Evolutionary conservation across 805 yeast genomes (phyloP), one percentile per base, ranked within the genome.

Genomic region (Spathaspora sp.): DNA sequence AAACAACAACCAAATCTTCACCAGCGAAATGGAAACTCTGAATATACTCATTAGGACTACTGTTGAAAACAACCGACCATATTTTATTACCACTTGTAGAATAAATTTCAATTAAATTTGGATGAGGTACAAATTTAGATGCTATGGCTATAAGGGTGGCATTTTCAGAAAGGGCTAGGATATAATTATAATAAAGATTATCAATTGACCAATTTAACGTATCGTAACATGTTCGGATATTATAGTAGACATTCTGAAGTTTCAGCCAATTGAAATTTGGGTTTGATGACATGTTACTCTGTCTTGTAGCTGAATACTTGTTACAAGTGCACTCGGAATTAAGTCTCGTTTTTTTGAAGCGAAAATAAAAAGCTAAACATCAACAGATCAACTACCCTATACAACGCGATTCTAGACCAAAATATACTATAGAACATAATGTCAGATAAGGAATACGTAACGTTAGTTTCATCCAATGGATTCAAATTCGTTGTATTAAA

Each of bases 191-290:
- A 49, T 63, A 57, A 11, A 72, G 57, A 48, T 70, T 69, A 16
- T 72, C 70, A 16, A 71, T 61, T 16, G 75, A 66, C 87, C 87
- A 83, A 49, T 75, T 67, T 26, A 44, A 19, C 1, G 70, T 49
- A 5, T 72, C 76, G 60, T 80, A 85, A 51, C 87, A 84, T 17
- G 81, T 77, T 50, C 85, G 67, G 16, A 78, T 75, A 50, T 87
- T 73, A 58, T 89, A 91, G 64, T 80, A 89, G 9, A 82, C 86
- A 64, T 83, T 82, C 49, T 81, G 83, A 17, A 91, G 76, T 56
- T 85, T 78, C 64, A 90, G 96, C 97, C 97, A 91, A 44, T 78
- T 78, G 54, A 76, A 62, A 57, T 78, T 73, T 11, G 81, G 82
- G 57, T 66, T 72, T 2, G 72, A 55, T 32, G 60, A 57, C 65